Evolutionary conservation across 2,329 filamentous ascomycete genomes (phyloP).

Genomic region (Scedosporium boydii): DNA sequence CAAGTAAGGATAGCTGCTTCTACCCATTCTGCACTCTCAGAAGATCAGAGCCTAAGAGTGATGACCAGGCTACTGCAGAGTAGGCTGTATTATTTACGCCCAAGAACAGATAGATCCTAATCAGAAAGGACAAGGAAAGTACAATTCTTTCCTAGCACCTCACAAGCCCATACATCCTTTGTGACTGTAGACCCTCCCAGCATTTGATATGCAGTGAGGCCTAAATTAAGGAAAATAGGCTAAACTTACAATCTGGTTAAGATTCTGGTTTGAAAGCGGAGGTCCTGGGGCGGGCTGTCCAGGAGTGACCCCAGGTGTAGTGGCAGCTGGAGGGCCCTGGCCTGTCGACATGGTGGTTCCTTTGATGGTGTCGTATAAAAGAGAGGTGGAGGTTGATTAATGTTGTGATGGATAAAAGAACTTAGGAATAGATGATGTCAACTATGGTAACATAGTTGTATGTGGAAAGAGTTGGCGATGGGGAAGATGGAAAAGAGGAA

Average conservation of each 20-base stretch:
- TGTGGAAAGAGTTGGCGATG: not conserved
- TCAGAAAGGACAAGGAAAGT: not conserved
- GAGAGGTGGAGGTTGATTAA: not conserved
- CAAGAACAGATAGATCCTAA: no score
- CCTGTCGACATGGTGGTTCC: constrained; percentile 21
- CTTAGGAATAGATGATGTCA: not conserved
- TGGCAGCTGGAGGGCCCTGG: constrained; percentile 22
- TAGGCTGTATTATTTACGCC: no score
- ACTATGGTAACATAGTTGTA: no score
- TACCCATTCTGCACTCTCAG: no score
- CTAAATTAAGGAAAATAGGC: constrained; percentile 12
- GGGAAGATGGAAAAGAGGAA: not conserved
- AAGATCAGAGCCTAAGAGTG: no score
- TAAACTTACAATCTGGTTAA: constrained; percentile 85
- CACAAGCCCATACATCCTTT: not conserved
- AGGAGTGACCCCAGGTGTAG: constrained; percentile 11
- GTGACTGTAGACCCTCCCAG: no score
- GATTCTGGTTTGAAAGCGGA: constrained; percentile 70
- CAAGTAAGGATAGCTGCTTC: no score
- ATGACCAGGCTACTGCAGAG: no score
- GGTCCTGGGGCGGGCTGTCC: constrained; percentile 22
- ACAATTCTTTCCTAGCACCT: not conserved
- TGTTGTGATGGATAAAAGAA: not conserved
- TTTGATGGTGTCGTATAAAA: constrained; percentile 9
- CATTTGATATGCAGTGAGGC: not conserved